Percentiles rank a stretch among this genome's conserved stretches.
Conservation (phyloP, 1,284 basidiomycete species). For the Apiotrichum mycotoxinovorans region DNA sequence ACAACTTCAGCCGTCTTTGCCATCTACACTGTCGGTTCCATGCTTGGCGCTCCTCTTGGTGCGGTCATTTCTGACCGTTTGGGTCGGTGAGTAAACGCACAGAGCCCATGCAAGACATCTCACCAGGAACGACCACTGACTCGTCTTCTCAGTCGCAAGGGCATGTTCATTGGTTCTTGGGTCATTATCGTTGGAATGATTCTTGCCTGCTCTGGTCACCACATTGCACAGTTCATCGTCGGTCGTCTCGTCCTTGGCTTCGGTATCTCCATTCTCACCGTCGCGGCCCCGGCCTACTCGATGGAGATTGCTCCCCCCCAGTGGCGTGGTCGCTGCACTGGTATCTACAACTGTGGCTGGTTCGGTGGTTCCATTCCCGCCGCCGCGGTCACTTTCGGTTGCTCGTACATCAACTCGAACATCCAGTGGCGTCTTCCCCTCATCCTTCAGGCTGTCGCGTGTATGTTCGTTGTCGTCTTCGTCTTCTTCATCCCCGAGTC, state of each 20-base stretch:
- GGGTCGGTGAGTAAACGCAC: slow-evolving; percentile 41
- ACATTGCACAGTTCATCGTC: slow-evolving; percentile 38
- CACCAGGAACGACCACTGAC: too few relatives aligned
- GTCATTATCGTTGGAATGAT: slow-evolving; percentile 52
- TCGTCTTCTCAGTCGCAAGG: slow-evolving; percentile 52
- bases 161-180: slow-evolving; percentile 55
- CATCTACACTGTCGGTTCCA: slow-evolving; percentile 31
- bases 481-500: slow-evolving; percentile 36
- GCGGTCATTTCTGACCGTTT: slow-evolving; percentile 45
- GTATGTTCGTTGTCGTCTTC: slow-evolving; percentile 10
- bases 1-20: slow-evolving; percentile 21
- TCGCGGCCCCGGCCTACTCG: slow-evolving; percentile 55
- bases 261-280: slow-evolving; percentile 49
- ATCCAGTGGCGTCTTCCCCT: slow-evolving; percentile 31
- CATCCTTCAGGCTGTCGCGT: slow-evolving; percentile 28
- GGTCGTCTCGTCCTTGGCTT: slow-evolving; percentile 50
- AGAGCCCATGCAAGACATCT: background rate
- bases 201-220: slow-evolving; percentile 31
- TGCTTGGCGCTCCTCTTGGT: slow-evolving; percentile 21
- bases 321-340: slow-evolving; percentile 61
- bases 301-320: slow-evolving; percentile 61
- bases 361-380: slow-evolving; percentile 32
- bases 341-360: slow-evolving; percentile 50
- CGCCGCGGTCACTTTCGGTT: slow-evolving; percentile 42
- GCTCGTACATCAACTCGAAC: slow-evolving; percentile 27